Conservation (phyloP, 2,329 filamentous ascomycete genomes). For the Phaeosphaeria sp. region DNA sequence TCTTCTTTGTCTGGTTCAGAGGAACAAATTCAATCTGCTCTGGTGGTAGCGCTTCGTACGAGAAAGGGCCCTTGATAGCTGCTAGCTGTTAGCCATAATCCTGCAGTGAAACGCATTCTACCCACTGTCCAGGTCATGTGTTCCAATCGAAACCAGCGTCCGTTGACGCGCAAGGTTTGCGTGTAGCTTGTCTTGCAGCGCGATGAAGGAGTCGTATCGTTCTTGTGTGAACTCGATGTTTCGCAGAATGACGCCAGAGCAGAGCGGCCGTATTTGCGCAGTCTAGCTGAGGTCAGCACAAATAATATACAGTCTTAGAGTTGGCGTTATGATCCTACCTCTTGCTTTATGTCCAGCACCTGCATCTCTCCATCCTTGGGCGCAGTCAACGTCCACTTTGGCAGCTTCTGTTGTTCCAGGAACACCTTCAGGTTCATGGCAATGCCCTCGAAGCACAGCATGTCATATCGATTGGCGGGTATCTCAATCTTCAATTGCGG, state of each 20-base stretch:
- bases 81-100: constrained; percentile 21
- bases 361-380: constrained; percentile 77
- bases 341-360: constrained; percentile 78
- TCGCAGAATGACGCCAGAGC: constrained; percentile 87
- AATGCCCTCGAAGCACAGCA: constrained; percentile 98
- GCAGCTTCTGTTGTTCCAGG: constrained; percentile 74
- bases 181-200: constrained; percentile 96
- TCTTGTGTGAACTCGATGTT: constrained; percentile 91
- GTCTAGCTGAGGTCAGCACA: constrained; percentile 60
- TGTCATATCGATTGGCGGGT: constrained; percentile 90
- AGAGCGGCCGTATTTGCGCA: constrained; percentile 79
- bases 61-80: constrained; percentile 88
- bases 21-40: constrained; percentile 90
- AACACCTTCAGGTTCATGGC: constrained; percentile 96
- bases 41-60: constrained; percentile 91
- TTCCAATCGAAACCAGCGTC: constrained; percentile 95
- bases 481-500: constrained; percentile 98
- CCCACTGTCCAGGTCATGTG: constrained; percentile 85
- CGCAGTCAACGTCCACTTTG: constrained; percentile 78
- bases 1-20: constrained; percentile 87
- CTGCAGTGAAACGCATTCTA: neutral
- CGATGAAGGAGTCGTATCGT: constrained; percentile 96
- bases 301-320: neutral
- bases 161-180: constrained; percentile 92
- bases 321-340: constrained; percentile 49